These are phyloP conservation scores for Brassica juncea DNA, from an alignment of 345 rosid genomes.

Conservation along the genomic window DNA sequence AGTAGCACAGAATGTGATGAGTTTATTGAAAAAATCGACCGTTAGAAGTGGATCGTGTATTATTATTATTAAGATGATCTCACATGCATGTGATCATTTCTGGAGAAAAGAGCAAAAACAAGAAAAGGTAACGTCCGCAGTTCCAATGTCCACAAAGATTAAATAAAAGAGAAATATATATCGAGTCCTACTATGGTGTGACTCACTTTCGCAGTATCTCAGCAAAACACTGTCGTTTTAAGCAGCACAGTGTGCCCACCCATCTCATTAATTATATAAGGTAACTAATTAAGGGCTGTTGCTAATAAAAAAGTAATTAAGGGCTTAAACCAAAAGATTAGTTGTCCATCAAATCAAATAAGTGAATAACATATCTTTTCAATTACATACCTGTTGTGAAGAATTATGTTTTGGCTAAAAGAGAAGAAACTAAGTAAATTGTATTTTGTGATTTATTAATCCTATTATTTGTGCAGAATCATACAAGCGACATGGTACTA, in stretches of 20 bases:
- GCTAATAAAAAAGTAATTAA: not conserved
- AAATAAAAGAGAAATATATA: not conserved
- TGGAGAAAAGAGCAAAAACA: not conserved
- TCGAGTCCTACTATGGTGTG: not conserved
- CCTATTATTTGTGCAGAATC: not conserved
- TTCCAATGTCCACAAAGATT: constrained; percentile 19
- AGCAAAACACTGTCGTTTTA: not conserved
- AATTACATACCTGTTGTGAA: not conserved
- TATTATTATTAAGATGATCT: constrained; percentile 12
- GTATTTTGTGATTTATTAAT: not conserved
- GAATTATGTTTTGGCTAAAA: not conserved
- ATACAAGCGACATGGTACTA: not conserved
- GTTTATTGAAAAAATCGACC: not conserved
- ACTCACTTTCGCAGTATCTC: constrained; percentile 12
- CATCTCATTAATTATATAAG: not conserved
- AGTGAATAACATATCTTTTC: not conserved
- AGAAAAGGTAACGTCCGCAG: constrained; percentile 19
- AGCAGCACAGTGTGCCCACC: not conserved
- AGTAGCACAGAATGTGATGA: constrained; percentile 2
- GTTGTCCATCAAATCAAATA: not conserved
- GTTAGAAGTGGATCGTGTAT: constrained; percentile 19
- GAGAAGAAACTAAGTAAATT: not conserved
- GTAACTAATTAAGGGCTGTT: not conserved
- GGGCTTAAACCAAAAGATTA: not conserved
- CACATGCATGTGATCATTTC: constrained; percentile 34